Evolutionary conservation across 208 protist species (phyloP), one percentile per base, ranked within the genome.

Genomic region (Acanthamoeba castellanii): DNA sequence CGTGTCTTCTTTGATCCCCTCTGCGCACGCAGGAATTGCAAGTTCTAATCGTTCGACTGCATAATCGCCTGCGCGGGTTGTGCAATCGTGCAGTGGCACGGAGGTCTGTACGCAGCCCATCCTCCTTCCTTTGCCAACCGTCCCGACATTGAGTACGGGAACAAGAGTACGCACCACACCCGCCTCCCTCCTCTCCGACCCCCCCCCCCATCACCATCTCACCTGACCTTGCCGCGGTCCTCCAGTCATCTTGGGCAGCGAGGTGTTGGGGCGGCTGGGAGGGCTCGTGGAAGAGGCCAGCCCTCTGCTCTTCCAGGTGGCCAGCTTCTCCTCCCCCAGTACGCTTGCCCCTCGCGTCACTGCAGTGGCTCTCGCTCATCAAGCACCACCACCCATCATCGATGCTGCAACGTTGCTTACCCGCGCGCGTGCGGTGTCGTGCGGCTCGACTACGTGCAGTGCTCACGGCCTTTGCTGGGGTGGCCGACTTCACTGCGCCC

Each of bases 71-170:
- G n/a, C n/a, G n/a, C n/a, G n/a, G n/a, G n/a, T n/a, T n/a, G n/a
- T n/a, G n/a, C n/a, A n/a, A n/a, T n/a, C n/a, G n/a, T n/a, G 64
- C 68, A 76, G 68, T 76, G 68, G 68, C 34, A 76, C 34, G 68
- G 68, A 11, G 68, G 68, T 4, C 68, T 76, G 22, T 76, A 76
- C 27, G 68, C 68, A 3, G 68, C 68, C 32, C 68, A 76, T 9
- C 68, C 68, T 6, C 68, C 68, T 4, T n/a, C 30, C 68, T 76
- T 76, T 42, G 68, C 68, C 5, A 47, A 32, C 9, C 68, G 68
- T 6, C 32, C 68, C 8, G 68, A 76, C 30, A 76, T 76, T 8
- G 68, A 76, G 68, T 42, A 37, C 30, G 68, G 68, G 18, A 76
- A 76, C 68, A 76, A 76, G 68, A 45, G 68, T 76, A 74, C 66